phyloP scores from a whole-genome alignment of 345 rosid genomes.

The Citrus unshiu region DNA sequence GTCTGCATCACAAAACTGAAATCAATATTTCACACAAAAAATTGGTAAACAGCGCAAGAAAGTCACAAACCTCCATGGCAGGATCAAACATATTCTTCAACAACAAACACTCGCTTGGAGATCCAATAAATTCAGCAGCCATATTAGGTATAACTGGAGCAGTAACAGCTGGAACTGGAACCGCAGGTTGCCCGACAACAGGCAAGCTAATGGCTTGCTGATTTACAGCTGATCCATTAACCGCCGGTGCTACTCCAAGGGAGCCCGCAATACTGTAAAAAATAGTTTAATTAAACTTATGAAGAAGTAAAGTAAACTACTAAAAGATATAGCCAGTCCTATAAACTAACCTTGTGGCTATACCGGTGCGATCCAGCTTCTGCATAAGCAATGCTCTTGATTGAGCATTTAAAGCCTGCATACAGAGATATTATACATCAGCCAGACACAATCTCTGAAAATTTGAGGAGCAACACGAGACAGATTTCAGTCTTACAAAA shows the following conservation, averaged over 20 bases:
- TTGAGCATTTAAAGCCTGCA: constrained; percentile 85
- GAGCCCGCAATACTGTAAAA: constrained; percentile 57
- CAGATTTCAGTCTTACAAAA: neutral
- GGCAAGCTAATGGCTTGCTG: constrained; percentile 53
- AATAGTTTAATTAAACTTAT: neutral
- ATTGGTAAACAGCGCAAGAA: neutral
- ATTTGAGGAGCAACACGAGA: neutral
- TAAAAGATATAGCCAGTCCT: neutral
- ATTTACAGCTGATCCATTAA: constrained; percentile 55
- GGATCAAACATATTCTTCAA: constrained; percentile 95
- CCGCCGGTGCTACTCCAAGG: constrained; percentile 54
- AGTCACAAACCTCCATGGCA: constrained; percentile 64
- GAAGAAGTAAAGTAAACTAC: neutral
- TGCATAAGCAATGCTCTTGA: constrained; percentile 84
- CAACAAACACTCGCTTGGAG: constrained; percentile 79
- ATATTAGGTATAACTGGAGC: constrained; percentile 45
- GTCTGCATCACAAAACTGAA: constrained; percentile 41
- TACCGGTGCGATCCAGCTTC: constrained; percentile 90
- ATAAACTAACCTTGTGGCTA: constrained; percentile 58
- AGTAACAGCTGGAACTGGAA: constrained; percentile 53
- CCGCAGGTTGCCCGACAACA: constrained; percentile 42
- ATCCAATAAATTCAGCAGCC: constrained; percentile 58
- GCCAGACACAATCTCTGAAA: neutral
- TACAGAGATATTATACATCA: neutral
- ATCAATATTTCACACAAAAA: neutral